Base-by-base conservation (phyloP, 495 filamentous ascomycete genomes). In the Daldinia decipiens region DNA sequence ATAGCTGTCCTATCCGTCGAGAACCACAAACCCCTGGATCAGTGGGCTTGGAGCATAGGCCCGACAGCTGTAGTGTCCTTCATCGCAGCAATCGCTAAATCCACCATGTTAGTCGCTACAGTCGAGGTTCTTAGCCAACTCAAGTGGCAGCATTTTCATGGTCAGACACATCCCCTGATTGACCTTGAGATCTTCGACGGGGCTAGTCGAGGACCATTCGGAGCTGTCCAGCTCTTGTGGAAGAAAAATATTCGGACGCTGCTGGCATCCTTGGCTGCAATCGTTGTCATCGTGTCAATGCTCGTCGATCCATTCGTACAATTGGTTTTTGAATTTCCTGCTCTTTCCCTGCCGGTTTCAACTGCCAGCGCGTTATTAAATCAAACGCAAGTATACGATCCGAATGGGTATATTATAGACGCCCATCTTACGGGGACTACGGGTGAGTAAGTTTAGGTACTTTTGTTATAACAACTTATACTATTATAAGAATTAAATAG, bases 101-200 rank as follows among this genome's bases (percentile, higher is more conserved):
- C 54, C 19, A 19, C 54, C 6, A 57, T 57, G 54, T 13, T 57
- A 4, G 15, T 57, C 4, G 54, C 54, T 38, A 57, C 26, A 21
- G 32, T 32, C 8, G 54, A 57, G 31, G 32, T 57, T 24, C 29
- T 57, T 38, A 27, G 54, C 7, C 54, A 57, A 31, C 34, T 57
- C 9, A 57, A 57, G 34, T 57, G 54, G 54, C 29, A 57, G 54
- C 54, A 57, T 38, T 57, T 57, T 24, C 17, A 57, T 24, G 29
- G 54, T 7, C n/a, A 39, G 21, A 26, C 32, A 9, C 31, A 57
- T 17, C 54, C 54, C 15, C 19, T 57, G 54, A 57, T 57, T 24
- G 54, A 57, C 21, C 32, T 57, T 31, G n/a, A 57, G 32, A 15
- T 57, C 32, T 57, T 57, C 31, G 54, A 57, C 2, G 31, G 27